Percentiles rank a stretch among this genome's conserved stretches.
Conservation (phyloP, 2,329 filamentous ascomycete species). For the Arthrobotrys sinensis region DNA sequence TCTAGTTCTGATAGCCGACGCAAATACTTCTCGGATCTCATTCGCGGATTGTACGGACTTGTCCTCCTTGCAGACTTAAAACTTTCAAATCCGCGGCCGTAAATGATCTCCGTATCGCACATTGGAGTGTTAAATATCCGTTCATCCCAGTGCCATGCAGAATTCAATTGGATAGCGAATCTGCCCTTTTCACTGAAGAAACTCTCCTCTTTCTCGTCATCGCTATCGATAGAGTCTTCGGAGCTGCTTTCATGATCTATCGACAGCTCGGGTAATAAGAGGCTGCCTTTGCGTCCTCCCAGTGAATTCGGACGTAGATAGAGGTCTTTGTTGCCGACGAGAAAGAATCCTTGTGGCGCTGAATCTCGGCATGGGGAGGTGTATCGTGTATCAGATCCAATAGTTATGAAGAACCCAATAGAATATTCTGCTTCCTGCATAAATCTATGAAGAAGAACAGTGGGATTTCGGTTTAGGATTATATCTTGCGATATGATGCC, state of each 20-base stretch:
- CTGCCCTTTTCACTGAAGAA: constrained; percentile 35
- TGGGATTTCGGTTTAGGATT: constrained; percentile 26
- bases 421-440: constrained; percentile 51
- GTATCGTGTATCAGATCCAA: constrained; percentile 6
- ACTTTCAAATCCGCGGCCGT: constrained; percentile 54
- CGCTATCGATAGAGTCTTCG: constrained; percentile 53
- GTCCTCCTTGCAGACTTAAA: constrained; percentile 38
- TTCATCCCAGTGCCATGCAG: constrained; percentile 51
- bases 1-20: constrained; percentile 44
- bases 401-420: constrained; percentile 46
- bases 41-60: constrained; percentile 36
- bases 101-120: constrained; percentile 52
- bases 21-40: constrained; percentile 33
- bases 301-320: constrained; percentile 34
- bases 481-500: constrained; percentile 34
- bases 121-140: constrained; percentile 46
- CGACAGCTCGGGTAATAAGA: constrained; percentile 5
- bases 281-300: constrained; percentile 31
- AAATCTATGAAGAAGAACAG: constrained; percentile 47
- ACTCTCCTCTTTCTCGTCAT: constrained; percentile 23
- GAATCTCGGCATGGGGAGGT: background rate
- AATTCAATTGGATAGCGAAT: constrained; percentile 42
- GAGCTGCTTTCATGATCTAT: constrained; percentile 38
- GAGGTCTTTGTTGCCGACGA: constrained; percentile 37
- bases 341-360: constrained; percentile 44